These are phyloP conservation scores for Pistacia vera DNA, from an alignment of 345 rosid genomes.

Conservation along the genomic window DNA sequence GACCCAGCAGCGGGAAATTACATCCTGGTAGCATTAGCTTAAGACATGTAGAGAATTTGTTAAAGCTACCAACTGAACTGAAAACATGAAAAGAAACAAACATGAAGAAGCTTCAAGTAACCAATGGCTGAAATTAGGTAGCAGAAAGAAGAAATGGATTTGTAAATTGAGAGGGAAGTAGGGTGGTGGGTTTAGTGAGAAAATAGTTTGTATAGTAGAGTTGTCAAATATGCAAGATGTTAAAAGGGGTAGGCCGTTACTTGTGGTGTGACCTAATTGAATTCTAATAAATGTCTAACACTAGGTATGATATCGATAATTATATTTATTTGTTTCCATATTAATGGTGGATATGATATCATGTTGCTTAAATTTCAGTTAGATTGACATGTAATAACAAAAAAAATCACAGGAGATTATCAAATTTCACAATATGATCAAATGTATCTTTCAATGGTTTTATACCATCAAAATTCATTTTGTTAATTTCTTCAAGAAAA, in stretches of 20 bases:
- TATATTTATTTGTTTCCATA: not conserved
- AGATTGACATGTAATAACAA: not conserved
- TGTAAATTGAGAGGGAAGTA: not conserved
- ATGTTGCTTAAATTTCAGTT: not conserved
- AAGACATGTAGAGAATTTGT: not conserved
- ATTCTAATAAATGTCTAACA: not conserved
- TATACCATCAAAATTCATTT: slow-evolving; percentile 13
- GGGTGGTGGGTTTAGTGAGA: slow-evolving; percentile 16
- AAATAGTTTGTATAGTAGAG: slow-evolving; percentile 26
- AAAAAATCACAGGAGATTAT: not conserved
- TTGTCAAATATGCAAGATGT: slow-evolving; percentile 10
- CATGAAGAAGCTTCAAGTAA: not conserved
- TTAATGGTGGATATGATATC: slow-evolving; percentile 8
- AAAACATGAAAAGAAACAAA: slow-evolving; percentile 23
- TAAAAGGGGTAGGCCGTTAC: slow-evolving; percentile 28
- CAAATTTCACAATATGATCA: not conserved
- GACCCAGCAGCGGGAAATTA: slow-evolving; percentile 21
- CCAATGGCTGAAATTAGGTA: slow-evolving; percentile 2
- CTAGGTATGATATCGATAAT: too few relatives aligned
- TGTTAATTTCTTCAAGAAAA: too few relatives aligned
- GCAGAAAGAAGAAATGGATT: slow-evolving; percentile 7
- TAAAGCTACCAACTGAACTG: not conserved
- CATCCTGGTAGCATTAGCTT: not conserved
- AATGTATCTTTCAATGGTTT: not conserved
- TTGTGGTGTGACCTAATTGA: slow-evolving; percentile 27